Base-by-base conservation (phyloP, 140 eudicot genomes). In the Anethum foeniculum region DNA sequence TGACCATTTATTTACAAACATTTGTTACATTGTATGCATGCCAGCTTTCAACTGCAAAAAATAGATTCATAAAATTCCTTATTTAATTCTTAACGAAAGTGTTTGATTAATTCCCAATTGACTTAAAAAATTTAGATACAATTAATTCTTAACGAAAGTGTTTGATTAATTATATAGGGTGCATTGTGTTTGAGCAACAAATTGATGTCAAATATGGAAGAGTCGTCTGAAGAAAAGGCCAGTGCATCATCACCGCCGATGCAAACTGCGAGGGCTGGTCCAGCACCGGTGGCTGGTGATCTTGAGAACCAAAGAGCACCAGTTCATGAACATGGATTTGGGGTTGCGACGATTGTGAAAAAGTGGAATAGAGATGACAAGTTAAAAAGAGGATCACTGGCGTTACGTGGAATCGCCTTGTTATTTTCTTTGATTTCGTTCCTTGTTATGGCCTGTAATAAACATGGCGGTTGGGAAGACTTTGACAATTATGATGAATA, bases 401-500 rank as follows among this genome's bases (percentile, higher is more conserved):
- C 58, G 9, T 81, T 82, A 43, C 85, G 94, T 51, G 88, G 78
- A 11, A 12, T 90, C 39, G 93, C 83, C 47, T 86, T 94, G 41
- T 23, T 92, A 0, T 89, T 89, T 79, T 94, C 98, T 27, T 19
- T 89, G 80, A 84, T 94, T 67, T 88, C 98, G 14, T 94, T 94
- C 81, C 82, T 92, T 52, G 89, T 94, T 62, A 94, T 94, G 97
- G 98, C 94, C 8, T 86, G 85, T 79, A 94, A 94, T 44, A 86
- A 83, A 16, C 98, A 94, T 54, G 98, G 94, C 43, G 88, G 83
- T 69, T 85, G 98, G 87, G 82, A 60, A 52, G 79, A 94, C 38
- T 94, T 90, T 79, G 90, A 91, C 25, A 84, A 84, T 60, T 94
- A 90, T 41, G 96, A 94, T 81, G 97, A 92, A 80, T 94, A 90